Conservation (phyloP, 331 rosid species). For the Quercus phellos region DNA sequence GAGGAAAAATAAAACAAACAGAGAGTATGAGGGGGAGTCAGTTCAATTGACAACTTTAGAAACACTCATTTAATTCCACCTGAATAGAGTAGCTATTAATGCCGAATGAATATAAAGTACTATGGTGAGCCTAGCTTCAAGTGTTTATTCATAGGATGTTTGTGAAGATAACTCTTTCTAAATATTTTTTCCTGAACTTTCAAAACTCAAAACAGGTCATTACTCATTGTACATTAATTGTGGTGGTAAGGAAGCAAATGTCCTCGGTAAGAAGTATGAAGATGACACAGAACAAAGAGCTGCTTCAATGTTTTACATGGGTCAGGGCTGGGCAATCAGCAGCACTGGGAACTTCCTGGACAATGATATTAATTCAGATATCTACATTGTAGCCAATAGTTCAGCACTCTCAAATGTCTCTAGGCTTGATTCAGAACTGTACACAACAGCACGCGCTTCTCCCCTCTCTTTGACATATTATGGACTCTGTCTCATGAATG, state of each 20-base stretch:
- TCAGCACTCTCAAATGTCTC: slow-evolving; percentile 56
- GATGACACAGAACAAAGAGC: slow-evolving; percentile 74
- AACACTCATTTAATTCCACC: neutral
- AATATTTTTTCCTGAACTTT: neutral
- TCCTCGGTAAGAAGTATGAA: slow-evolving; percentile 39
- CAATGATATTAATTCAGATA: slow-evolving; percentile 69
- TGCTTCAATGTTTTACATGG: slow-evolving; percentile 55
- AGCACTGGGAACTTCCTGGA: slow-evolving; percentile 93
- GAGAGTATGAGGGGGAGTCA: neutral
- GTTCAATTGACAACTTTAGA: neutral
- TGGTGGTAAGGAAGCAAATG: slow-evolving; percentile 67
- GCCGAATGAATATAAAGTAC: neutral
- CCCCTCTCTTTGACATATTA: slow-evolving; percentile 87
- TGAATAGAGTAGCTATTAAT: neutral
- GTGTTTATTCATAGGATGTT: neutral
- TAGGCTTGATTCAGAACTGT: slow-evolving; percentile 36
- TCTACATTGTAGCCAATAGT: slow-evolving; percentile 51
- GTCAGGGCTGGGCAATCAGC: slow-evolving; percentile 76
- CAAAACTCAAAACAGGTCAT: slow-evolving; percentile 34
- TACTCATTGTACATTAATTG: slow-evolving; percentile 72
- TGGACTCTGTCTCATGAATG: slow-evolving; percentile 76
- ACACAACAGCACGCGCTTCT: slow-evolving; percentile 69
- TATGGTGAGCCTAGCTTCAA: neutral
- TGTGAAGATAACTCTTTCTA: neutral
- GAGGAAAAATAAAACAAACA: neutral